Percentiles rank a stretch among this genome's conserved stretches.
phyloP scores from a whole-genome alignment of 2,329 filamentous ascomycete species.

The Colletotrichum karsti region DNA sequence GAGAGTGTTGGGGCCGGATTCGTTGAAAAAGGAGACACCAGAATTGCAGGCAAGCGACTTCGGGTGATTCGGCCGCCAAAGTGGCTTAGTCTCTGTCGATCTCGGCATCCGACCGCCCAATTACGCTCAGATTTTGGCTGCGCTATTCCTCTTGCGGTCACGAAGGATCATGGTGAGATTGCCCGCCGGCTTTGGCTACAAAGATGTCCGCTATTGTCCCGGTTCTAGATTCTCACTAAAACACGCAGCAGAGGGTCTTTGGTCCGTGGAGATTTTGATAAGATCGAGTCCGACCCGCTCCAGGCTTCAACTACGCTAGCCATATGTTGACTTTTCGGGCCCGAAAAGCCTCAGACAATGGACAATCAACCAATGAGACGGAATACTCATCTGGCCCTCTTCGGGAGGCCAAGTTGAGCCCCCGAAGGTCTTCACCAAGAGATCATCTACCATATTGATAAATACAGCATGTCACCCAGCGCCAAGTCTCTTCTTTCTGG shows the following conservation, averaged over 20 bases:
- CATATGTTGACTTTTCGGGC: neutral
- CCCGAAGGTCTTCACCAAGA: neutral
- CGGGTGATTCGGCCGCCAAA: neutral
- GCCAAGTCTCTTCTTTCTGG: no score
- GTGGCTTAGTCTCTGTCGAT: neutral
- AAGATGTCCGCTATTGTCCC: neutral
- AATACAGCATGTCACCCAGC: no score
- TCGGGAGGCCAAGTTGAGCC: neutral
- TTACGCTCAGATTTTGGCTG: neutral
- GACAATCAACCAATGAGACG: neutral
- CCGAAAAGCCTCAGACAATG: neutral
- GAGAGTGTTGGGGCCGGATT: neutral
- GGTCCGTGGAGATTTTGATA: neutral
- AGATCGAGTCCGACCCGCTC: neutral
- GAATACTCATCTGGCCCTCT: neutral
- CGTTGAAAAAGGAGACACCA: neutral
- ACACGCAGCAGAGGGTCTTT: neutral
- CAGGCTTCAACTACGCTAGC: neutral
- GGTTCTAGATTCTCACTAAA: neutral
- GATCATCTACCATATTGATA: no score
- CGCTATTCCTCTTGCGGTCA: neutral
- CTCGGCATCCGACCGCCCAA: neutral
- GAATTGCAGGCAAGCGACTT: neutral
- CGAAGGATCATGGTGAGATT: neutral
- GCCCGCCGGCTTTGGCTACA: neutral